Base-by-base conservation (phyloP, 2,329 filamentous ascomycete species). In the Aureobasidium lini region DNA sequence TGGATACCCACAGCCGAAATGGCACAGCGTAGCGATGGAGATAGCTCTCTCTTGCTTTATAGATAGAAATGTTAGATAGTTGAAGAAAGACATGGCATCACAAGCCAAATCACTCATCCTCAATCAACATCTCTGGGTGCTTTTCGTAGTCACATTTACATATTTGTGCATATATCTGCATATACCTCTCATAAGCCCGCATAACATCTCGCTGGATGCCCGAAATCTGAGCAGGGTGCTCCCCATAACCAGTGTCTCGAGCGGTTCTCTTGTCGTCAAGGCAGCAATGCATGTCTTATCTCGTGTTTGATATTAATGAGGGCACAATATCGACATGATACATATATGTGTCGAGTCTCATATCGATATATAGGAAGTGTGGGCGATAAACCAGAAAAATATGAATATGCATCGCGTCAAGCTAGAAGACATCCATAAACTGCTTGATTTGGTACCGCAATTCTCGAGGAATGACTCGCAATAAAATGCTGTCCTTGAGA, bases 1-100 rank as follows among this genome's bases (percentile, higher is more conserved):
- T 36, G 50, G 39, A 56, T 56, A 56, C 52, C 52, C 52, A 36
- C 31, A 37, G 52, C 32, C 29, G 28, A 10, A 11, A 37, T 56
- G 40, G 52, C 52, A 37, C 37, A 46, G 50, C 50, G 39, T 43
- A 43, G 50, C 37, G 28, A 29, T 34, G 28, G 39, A 43, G 50
- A 42, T 18, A 18, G 50, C 28, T 32, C 28, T 43, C n/a, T 32
- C 37, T 54, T 52, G 48, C 48, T 54, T 43, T 54, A 23, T 54
- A 43, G 37, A 43, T 54, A 54, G 39, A 54, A 4, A 8, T 42
- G 37, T 31, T 43, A 54, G 50, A 28, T 32, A 43, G 39, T 52
- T 28, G 5, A 54, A 11, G 36, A 40, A 52, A 5, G 13, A 52
- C 31, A 39, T 11, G 36, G 32, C 23, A 11, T 39, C 15, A 10